These are phyloP conservation scores for Irpex sp. DNA, from an alignment of 1,284 basidiomycete species.

Conservation along the genomic window DNA sequence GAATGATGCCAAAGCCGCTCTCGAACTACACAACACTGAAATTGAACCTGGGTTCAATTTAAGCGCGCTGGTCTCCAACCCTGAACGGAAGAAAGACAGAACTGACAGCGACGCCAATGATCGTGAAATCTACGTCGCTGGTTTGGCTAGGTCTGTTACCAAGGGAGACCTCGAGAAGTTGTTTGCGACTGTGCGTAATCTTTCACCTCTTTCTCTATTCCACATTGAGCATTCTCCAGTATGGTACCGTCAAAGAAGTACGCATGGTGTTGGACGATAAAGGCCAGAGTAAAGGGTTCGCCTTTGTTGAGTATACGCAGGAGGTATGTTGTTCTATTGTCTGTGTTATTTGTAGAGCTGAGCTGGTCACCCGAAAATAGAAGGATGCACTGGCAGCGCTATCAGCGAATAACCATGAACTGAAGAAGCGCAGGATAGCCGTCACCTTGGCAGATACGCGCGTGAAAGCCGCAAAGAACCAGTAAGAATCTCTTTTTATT, in stretches of 20 bases:
- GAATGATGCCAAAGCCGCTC: conserved; percentile 71
- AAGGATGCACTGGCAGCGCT: conserved; percentile 68
- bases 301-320: conserved; percentile 87
- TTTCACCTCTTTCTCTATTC: no score
- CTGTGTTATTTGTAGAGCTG: no score
- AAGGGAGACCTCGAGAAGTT: conserved; percentile 71
- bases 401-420: conserved; percentile 76
- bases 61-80: conserved; percentile 87
- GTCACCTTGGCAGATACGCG: conserved; percentile 78
- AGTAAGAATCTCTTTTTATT: conserved; percentile 29
- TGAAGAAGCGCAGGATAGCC: conserved; percentile 79
- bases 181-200: conserved; percentile 71
- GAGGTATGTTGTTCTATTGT: conserved; percentile 57
- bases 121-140: conserved; percentile 81
- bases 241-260: conserved; percentile 76
- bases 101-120: conserved; percentile 82
- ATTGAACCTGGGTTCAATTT: conserved; percentile 63
- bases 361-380: no score
- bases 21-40: conserved; percentile 74
- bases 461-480: conserved; percentile 45
- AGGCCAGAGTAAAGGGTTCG: conserved; percentile 79
- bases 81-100: conserved; percentile 80
- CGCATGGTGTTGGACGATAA: conserved; percentile 72
- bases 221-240: no score
- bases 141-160: conserved; percentile 70